Base-by-base conservation (phyloP, 352 stramenopile genomes). In the Globisporangium radiosum region DNA sequence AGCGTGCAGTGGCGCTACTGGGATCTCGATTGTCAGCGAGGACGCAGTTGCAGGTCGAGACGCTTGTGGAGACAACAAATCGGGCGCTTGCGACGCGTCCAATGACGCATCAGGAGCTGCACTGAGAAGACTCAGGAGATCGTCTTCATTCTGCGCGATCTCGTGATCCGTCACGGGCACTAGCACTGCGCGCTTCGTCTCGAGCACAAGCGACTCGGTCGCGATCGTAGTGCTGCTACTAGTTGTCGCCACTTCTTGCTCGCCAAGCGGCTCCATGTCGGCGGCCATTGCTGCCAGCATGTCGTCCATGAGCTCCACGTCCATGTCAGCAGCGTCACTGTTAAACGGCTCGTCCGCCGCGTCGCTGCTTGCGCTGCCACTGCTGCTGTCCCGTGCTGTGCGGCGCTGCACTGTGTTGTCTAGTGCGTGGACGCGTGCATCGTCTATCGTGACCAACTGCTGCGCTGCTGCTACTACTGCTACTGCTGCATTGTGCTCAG, bases 81-180 rank as follows among this genome's bases (percentile, higher is more conserved):
- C 7, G 2, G 37, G 42, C 10, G 52, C 58, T 19, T 50, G 48
- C 25, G 50, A 15, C 19, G 37, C 60, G 10, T 56, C 44, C 52
- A 47, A 51, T 13, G 49, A 45, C 37, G 47, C 58, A 1, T 56
- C 66, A 5, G 67, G 25, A 33, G 25, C 25, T 33, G 25, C 25
- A 33, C 25, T 67, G 19, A 87, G 60, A 14, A 91, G 59, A 36
- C 68, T 65, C 52, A 85, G 57, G 7, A 89, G 62, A 11, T 85
- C 72, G 14, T 88, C 74, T 56, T 89, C 79, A 48, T 87, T 78
- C 49, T 76, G 70, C 33, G 50, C 62, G 60, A 89, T 85, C 56
- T 88, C 77, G n/a, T 39, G 51, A 15, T 81, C 72, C 3, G 56
- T 64, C 15, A 57, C 49, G 33, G 37, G 7, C 13, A 25, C 62